phyloP scores from a whole-genome alignment of 2,329 filamentous ascomycete species.

The Aspergillus brasiliensis region DNA sequence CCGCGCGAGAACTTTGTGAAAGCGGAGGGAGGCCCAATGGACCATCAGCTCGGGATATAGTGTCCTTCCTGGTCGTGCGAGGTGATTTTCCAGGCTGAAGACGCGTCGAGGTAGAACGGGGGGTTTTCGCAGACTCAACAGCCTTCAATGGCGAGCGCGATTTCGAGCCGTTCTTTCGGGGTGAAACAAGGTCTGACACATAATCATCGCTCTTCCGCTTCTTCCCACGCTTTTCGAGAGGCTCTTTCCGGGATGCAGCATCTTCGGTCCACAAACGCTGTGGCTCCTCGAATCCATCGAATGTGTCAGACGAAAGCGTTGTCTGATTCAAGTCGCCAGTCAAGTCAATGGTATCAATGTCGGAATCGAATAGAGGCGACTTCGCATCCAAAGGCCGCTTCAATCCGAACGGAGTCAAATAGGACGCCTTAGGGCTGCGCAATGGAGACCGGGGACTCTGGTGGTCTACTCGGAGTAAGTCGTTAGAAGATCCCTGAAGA shows the following conservation, averaged over 20 bases:
- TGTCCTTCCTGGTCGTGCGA: constrained; percentile 10
- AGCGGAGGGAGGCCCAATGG: background rate
- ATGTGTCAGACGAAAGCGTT: constrained; percentile 41
- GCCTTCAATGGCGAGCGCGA: constrained; percentile 25
- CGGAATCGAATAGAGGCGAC: constrained; percentile 21
- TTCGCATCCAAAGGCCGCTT: constrained; percentile 19
- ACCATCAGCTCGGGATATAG: constrained; percentile 13
- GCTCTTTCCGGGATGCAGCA: constrained; percentile 40
- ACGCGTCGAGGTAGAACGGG: background rate
- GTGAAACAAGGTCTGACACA: constrained; percentile 39
- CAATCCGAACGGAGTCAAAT: constrained; percentile 25
- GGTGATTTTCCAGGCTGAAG: constrained; percentile 3
- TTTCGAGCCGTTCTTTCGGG: constrained; percentile 31
- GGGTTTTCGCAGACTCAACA: constrained; percentile 5
- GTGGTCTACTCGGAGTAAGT: constrained; percentile 14
- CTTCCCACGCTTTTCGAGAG: constrained; percentile 43
- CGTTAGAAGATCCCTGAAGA: constrained; percentile 4
- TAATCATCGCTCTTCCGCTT: constrained; percentile 55
- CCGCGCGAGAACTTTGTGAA: constrained; percentile 10
- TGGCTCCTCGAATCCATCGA: constrained; percentile 46
- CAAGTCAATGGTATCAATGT: constrained; percentile 50
- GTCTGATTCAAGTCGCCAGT: constrained; percentile 41
- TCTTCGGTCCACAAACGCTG: constrained; percentile 49
- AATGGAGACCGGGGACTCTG: constrained; percentile 24
- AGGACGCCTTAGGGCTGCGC: constrained; percentile 15